These are phyloP conservation scores for Boehmeria nivea DNA, from an alignment of 306 rosid species.

Conservation along the genomic window DNA sequence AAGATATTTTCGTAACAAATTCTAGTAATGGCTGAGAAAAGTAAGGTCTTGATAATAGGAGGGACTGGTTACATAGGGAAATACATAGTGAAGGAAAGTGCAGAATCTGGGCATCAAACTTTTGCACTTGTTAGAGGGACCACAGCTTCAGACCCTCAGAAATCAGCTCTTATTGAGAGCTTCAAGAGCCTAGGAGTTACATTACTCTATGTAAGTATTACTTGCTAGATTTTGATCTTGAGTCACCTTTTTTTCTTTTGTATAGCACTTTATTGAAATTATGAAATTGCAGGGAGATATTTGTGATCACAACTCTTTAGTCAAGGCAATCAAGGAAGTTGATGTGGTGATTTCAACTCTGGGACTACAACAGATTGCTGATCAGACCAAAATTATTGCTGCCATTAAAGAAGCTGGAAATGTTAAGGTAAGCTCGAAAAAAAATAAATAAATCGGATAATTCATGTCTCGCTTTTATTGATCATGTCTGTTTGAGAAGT, in stretches of 20 bases:
- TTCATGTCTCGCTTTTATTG: no score
- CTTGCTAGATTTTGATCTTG: no score
- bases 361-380: background rate
- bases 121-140: conserved; percentile 20
- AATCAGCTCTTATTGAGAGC: conserved; percentile 11
- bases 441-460: no score
- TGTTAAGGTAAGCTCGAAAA: conserved; percentile 17
- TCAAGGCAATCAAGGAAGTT: conserved; percentile 14
- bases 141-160: conserved; percentile 13
- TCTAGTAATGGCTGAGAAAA: conserved; percentile 20
- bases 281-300: conserved; percentile 25
- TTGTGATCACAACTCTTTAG: conserved; percentile 8
- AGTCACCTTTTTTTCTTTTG: no score
- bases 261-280: no score
- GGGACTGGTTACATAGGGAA: conserved; percentile 22
- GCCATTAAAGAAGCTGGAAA: conserved; percentile 31
- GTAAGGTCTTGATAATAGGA: conserved; percentile 23
- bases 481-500: no score
- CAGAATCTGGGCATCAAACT: conserved; percentile 15
- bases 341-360: conserved; percentile 20
- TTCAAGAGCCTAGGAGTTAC: conserved; percentile 18
- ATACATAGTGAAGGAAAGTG: conserved; percentile 15
- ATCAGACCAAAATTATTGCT: conserved; percentile 12
- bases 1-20: no score
- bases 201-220: conserved; percentile 1